phyloP scores from a whole-genome alignment of 768 basidiomycete species.

The Macrolepiota dolichaula region DNA sequence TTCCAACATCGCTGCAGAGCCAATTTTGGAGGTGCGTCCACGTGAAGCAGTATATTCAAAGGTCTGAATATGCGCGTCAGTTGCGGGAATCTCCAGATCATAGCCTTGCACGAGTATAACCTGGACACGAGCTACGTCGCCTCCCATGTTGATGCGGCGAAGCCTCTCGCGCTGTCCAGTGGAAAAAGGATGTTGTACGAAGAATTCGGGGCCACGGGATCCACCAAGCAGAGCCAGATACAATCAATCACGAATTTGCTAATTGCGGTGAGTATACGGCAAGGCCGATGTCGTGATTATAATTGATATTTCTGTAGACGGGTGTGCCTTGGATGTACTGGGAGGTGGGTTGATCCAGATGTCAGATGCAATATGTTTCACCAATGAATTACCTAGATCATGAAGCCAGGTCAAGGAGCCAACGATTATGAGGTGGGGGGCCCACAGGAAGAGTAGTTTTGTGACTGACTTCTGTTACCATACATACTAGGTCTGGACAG shows the following conservation, averaged over 20 bases:
- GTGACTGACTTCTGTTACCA: neutral
- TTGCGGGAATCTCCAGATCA: slow-evolving; percentile 20
- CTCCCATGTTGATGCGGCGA: slow-evolving; percentile 33
- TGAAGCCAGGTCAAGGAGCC: slow-evolving; percentile 19
- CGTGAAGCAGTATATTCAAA: neutral
- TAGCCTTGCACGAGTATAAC: slow-evolving; percentile 33
- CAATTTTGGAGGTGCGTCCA: slow-evolving; percentile 20
- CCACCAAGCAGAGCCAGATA: slow-evolving; percentile 34
- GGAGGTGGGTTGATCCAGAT: slow-evolving; percentile 14
- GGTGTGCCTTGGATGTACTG: slow-evolving; percentile 26
- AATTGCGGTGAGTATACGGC: slow-evolving; percentile 27
- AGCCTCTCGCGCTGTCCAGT: slow-evolving; percentile 32
- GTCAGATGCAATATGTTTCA: neutral
- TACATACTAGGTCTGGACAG: slow-evolving; percentile 20
- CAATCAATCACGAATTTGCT: slow-evolving; percentile 34
- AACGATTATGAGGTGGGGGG: slow-evolving; percentile 20
- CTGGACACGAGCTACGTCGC: slow-evolving; percentile 41
- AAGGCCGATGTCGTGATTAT: neutral
- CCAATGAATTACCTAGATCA: neutral
- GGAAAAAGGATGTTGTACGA: slow-evolving; percentile 34
- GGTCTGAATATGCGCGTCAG: slow-evolving; percentile 3
- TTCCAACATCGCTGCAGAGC: slow-evolving; percentile 22
- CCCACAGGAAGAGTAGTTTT: neutral
- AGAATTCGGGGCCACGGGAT: slow-evolving; percentile 33
- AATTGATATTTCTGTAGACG: slow-evolving; percentile 11